Evolutionary conservation across 164 flowering plant genomes (phyloP).

Genomic region (Stephania cephalantha): DNA sequence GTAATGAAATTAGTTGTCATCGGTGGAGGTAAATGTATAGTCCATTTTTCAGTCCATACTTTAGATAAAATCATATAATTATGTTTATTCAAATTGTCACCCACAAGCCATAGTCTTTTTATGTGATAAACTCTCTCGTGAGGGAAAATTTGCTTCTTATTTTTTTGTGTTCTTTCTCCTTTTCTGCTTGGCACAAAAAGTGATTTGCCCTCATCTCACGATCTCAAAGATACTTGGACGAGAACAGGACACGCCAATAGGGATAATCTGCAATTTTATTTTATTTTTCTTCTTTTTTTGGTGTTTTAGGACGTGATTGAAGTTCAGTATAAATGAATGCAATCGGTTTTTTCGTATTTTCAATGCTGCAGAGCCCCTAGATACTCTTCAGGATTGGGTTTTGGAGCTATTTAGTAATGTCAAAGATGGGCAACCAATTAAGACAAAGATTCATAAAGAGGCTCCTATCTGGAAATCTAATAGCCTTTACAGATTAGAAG

Average conservation of each 20-base stretch:
- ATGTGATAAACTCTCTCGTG: neutral
- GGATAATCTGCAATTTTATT: neutral
- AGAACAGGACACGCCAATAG: neutral
- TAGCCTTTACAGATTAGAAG: constrained; percentile 73
- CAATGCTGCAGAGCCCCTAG: constrained; percentile 70
- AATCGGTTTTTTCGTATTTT: constrained; percentile 4
- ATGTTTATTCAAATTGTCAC: neutral
- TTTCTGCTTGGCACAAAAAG: too few species aligned
- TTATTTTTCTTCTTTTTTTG: too few species aligned
- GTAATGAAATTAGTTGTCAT: constrained; percentile 89
- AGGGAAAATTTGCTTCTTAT: neutral
- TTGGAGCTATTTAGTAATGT: constrained; percentile 59
- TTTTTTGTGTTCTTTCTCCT: too few species aligned
- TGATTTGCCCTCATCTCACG: too few species aligned
- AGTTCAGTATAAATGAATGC: neutral
- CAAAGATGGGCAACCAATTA: constrained; percentile 37
- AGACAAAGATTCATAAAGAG: constrained; percentile 27
- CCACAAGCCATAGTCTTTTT: neutral
- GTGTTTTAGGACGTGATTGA: neutral
- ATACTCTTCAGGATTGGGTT: constrained; percentile 81
- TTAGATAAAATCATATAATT: neutral
- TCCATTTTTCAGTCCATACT: neutral
- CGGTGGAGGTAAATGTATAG: constrained; percentile 73
- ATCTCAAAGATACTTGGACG: too few species aligned
- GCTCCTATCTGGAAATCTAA: constrained; percentile 75